A percentile compares a stretch with the other conserved stretches of the same genome.
These are phyloP conservation scores for Sporothrix euskadiensis DNA, from an alignment of 2,329 filamentous ascomycete genomes.

Conservation along the genomic window DNA sequence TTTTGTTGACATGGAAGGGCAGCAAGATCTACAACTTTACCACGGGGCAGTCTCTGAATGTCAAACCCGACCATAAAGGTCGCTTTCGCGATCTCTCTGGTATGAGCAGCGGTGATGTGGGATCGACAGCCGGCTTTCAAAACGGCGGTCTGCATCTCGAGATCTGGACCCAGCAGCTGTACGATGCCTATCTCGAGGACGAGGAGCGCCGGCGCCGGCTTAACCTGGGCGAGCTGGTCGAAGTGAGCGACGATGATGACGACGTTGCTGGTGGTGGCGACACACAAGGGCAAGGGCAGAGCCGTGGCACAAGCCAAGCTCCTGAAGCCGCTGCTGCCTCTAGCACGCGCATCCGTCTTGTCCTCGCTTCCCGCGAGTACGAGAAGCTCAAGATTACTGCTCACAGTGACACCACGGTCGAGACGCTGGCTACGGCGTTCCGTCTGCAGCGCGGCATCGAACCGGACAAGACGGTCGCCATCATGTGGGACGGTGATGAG, in stretches of 20 bases:
- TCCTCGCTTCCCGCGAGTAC: conserved; percentile 55
- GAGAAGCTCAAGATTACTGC: conserved; percentile 55
- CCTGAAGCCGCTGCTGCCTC: conserved; percentile 25
- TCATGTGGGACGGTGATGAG: conserved; percentile 75
- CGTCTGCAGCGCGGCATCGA: conserved; percentile 55
- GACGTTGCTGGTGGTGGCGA: background rate
- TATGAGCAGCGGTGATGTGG: conserved; percentile 38
- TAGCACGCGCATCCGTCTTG: conserved; percentile 47
- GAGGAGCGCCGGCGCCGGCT: conserved; percentile 51
- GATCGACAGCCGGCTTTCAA: conserved; percentile 44
- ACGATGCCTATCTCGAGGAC: conserved; percentile 50
- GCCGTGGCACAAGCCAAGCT: conserved; percentile 32
- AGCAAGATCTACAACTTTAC: conserved; percentile 73
- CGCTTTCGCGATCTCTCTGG: conserved; percentile 42
- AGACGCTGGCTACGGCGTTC: conserved; percentile 64
- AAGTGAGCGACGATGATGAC: conserved; percentile 38
- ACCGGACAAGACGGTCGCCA: conserved; percentile 54
- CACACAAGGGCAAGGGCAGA: conserved; percentile 27
- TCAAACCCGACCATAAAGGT: conserved; percentile 51
- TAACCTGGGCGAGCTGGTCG: conserved; percentile 44
- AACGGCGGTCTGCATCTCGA: conserved; percentile 68
- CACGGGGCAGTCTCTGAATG: conserved; percentile 67
- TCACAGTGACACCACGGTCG: conserved; percentile 58
- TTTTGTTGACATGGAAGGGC: conserved; percentile 79
- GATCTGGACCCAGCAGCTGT: conserved; percentile 70